Evolutionary conservation across 495 filamentous ascomycete species (phyloP).

Genomic region (Penicillium malachiteum): DNA sequence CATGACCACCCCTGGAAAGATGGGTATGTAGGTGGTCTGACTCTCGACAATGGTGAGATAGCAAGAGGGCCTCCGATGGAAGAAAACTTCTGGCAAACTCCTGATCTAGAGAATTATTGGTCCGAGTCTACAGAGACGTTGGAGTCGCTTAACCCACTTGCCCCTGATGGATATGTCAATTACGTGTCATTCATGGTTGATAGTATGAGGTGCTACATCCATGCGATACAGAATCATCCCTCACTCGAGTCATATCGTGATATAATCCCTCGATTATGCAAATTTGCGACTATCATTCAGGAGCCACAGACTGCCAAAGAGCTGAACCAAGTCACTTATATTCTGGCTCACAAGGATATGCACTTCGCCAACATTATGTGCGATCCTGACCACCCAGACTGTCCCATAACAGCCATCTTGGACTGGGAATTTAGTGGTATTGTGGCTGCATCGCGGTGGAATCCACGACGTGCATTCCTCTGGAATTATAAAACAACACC

Average conservation of each 20-base stretch:
- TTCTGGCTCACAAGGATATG: conserved; percentile 37
- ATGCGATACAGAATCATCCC: conserved; percentile 13
- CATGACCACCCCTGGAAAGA: conserved; percentile 23
- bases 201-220: background rate
- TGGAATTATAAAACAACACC: conserved; percentile 25
- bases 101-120: conserved; percentile 27
- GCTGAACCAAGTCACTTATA: conserved; percentile 23
- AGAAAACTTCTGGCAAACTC: conserved; percentile 31
- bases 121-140: conserved; percentile 15
- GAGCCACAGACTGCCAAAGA: conserved; percentile 1
- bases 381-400: conserved; percentile 16
- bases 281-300: conserved; percentile 12
- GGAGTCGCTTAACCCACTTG: conserved; percentile 19
- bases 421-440: conserved; percentile 42
- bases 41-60: conserved; percentile 4
- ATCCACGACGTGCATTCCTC: conserved; percentile 28
- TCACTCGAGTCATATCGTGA: conserved; percentile 21
- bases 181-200: background rate
- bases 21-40: conserved; percentile 22
- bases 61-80: conserved; percentile 18
- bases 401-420: conserved; percentile 32
- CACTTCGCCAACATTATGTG: conserved; percentile 39
- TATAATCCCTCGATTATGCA: conserved; percentile 20
- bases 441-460: conserved; percentile 30
- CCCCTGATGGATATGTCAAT: background rate